Conservation (phyloP, 1,139 yeast species). For the Hanseniaspora uvarum region DNA sequence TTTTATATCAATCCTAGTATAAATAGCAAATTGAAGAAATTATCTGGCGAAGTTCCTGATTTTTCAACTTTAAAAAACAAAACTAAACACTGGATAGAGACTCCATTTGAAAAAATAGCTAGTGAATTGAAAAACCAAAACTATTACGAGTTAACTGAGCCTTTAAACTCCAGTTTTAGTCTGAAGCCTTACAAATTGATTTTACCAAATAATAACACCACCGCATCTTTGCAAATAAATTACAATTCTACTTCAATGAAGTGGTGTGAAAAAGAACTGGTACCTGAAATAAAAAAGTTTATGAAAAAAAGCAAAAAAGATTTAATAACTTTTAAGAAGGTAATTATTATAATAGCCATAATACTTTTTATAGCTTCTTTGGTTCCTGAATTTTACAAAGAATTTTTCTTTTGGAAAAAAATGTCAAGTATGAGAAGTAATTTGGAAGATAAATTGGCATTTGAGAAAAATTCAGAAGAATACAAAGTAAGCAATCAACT, state of each 20-base stretch:
- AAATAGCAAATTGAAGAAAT: conserved; percentile 40
- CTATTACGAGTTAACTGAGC: conserved; percentile 24
- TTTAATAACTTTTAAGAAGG: conserved; percentile 33
- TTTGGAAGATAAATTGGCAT: conserved; percentile 18
- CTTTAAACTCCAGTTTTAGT: conserved; percentile 23
- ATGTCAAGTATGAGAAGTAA: conserved; percentile 30
- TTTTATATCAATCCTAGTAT: conserved; percentile 56
- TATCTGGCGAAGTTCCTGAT: conserved; percentile 45
- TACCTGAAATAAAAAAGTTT: conserved; percentile 29
- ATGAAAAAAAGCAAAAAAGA: conserved; percentile 30
- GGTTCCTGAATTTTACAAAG: conserved; percentile 38
- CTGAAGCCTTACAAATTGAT: conserved; percentile 24
- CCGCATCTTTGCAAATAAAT: background rate
- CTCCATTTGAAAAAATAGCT: conserved; percentile 47
- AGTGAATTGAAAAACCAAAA: conserved; percentile 31
- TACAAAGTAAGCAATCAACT: no score
- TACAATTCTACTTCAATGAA: background rate
- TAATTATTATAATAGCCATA: conserved; percentile 36
- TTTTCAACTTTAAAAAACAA: conserved; percentile 46
- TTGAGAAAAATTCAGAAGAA: background rate
- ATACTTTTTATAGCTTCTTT: conserved; percentile 35
- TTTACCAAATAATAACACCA: background rate
- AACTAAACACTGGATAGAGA: conserved; percentile 38
- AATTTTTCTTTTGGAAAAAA: conserved; percentile 43
- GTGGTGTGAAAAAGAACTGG: conserved; percentile 8